Base-by-base conservation (phyloP, 1,284 basidiomycete species). In the Ustilago tritici region DNA sequence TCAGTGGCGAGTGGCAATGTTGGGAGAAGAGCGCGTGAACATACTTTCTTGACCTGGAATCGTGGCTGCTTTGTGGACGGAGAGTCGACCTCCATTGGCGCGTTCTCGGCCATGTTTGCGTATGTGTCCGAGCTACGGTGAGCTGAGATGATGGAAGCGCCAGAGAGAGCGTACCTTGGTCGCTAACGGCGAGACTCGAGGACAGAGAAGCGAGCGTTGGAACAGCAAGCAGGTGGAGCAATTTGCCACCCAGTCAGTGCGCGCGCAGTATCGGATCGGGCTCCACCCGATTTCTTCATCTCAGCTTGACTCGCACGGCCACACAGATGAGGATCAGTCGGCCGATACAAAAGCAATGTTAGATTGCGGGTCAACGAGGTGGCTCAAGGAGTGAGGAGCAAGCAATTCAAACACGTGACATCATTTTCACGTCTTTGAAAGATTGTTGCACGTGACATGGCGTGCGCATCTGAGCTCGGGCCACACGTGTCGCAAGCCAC, bases 1-100 rank as follows among this genome's bases (percentile, higher is more conserved):
- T 60, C 56, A 59, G 56, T 35, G 12, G 23, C 35, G 41, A 47
- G 56, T 59, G 50, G 36, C 43, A 32, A 49, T 17, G n/a, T 56
- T 9, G 7, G 7, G 6, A 46, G n/a, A 52, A 41, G 28, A 46
- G 28, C 4, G 23, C 38, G 38, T 31, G 4, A 10, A 56, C 74
- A n/a, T 54, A 84, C 84, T 77, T 85, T 85, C 56, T 84, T 84
- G 70, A 85, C 83, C 61, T 84, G 82, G 68, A 85, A 85, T 49
- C 84, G 80, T 14, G 80, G 82, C 58, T 80, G 67, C 64, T 82
- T 81, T 31, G 70, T 70, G 36, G 70, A 41, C 6, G 78, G 69
- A 57, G 70, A 19, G 57, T 83, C 81, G 56, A 82, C 78, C 66
- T 83, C 80, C 81, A 83, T 83, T 23, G 79, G 68, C 28, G 72